phyloP scores from a whole-genome alignment of 129 eudicot genomes.

The Tanacetum coccineum region DNA sequence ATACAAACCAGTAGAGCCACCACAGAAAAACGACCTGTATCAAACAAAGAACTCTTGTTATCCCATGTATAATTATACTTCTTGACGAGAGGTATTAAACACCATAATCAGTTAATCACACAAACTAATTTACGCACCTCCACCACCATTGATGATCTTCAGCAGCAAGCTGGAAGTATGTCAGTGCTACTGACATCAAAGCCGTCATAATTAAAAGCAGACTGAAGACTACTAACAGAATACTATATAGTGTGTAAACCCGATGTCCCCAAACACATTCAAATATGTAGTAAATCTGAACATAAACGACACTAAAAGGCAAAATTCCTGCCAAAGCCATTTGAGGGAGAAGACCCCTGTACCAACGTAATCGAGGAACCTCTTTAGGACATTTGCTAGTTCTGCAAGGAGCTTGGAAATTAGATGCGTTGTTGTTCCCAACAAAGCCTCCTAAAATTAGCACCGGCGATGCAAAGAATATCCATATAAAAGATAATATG shows the following conservation, averaged over 20 bases:
- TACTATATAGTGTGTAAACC: conserved; percentile 42
- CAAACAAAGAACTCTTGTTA: conserved; percentile 20
- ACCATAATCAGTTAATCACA: background rate
- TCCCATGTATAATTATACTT: background rate
- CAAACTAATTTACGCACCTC: conserved; percentile 21
- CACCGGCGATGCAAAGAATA: conserved; percentile 43
- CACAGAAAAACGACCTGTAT: conserved; percentile 35
- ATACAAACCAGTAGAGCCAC: conserved; percentile 41
- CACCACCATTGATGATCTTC: conserved; percentile 83
- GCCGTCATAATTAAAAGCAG: conserved; percentile 51
- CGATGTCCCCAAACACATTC: conserved; percentile 43
- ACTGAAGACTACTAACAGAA: conserved; percentile 40
- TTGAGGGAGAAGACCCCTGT: conserved; percentile 49
- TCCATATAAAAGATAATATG: conserved; percentile 36
- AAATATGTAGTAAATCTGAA: conserved; percentile 44
- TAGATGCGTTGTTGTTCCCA: conserved; percentile 41
- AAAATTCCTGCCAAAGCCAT: conserved; percentile 61
- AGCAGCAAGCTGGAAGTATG: conserved; percentile 67
- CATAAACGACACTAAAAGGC: conserved; percentile 47
- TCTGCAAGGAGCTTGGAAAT: conserved; percentile 51
- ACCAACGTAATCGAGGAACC: conserved; percentile 51
- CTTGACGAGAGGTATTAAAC: background rate
- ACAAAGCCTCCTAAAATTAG: conserved; percentile 45
- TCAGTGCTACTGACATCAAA: conserved; percentile 48
- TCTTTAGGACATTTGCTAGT: conserved; percentile 49